Percentiles rank a stretch among this genome's conserved stretches.
Evolutionary conservation across 2,329 filamentous ascomycete species (phyloP).

Genomic region (Epichloe hybrida): DNA sequence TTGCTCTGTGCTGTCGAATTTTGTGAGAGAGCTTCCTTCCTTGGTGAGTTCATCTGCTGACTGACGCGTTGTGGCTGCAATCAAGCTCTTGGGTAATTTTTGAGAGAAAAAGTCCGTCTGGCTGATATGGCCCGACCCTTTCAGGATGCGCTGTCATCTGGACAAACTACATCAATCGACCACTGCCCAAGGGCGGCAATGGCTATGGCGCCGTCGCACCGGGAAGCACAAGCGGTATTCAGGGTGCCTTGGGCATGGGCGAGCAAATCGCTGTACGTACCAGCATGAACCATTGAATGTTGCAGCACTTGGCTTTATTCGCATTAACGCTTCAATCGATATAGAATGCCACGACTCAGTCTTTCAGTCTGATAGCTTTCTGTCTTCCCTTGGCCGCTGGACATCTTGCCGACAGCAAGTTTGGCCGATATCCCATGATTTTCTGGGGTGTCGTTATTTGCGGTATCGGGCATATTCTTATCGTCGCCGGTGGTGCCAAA

Average conservation of each 20-base stretch:
- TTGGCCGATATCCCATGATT: conserved; percentile 60
- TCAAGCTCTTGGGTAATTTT: no score
- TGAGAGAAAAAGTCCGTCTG: no score
- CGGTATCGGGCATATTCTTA: conserved; percentile 53
- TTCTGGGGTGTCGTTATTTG: conserved; percentile 55
- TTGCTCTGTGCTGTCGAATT: conserved; percentile 46
- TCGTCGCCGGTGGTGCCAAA: conserved; percentile 45
- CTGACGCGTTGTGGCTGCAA: no score
- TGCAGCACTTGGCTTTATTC: no score
- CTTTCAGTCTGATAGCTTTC: conserved; percentile 45
- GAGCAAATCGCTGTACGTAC: conserved; percentile 10
- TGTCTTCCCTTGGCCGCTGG: conserved; percentile 40
- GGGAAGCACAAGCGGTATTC: conserved; percentile 28
- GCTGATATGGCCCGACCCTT: not conserved
- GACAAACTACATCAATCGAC: conserved; percentile 48
- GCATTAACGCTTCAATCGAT: no score
- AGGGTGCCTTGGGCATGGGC: conserved; percentile 46
- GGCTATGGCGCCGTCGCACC: conserved; percentile 29
- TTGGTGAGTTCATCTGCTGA: conserved; percentile 25
- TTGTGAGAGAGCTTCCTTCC: conserved; percentile 47
- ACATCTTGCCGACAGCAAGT: conserved; percentile 52
- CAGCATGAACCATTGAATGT: no score
- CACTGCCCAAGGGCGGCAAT: conserved; percentile 37
- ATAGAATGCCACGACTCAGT: conserved; percentile 22
- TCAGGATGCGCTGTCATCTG: conserved; percentile 11